phyloP scores from a whole-genome alignment of 1,284 basidiomycete genomes.

The Sanghuangporus baumii region DNA sequence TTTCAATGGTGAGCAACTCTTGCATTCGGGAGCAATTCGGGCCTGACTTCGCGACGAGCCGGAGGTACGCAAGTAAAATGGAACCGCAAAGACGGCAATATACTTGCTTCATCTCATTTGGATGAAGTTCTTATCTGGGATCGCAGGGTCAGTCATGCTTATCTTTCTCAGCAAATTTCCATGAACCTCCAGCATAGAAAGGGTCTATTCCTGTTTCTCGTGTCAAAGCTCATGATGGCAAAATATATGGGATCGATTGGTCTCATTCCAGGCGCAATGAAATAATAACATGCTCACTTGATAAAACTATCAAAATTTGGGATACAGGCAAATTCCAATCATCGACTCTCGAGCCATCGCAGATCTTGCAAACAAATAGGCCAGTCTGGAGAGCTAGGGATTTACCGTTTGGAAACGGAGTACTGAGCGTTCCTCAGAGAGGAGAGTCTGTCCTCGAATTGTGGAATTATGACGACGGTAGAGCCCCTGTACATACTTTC shows the following conservation, averaged over 20 bases:
- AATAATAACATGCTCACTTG: constrained; percentile 87
- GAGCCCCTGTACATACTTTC: constrained; percentile 67
- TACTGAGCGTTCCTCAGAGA: constrained; percentile 87
- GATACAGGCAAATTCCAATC: constrained; percentile 37
- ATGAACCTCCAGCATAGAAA: constrained; percentile 47
- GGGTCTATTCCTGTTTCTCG: constrained; percentile 77
- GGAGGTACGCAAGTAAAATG: constrained; percentile 95
- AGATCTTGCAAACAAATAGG: constrained; percentile 70
- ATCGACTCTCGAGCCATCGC: constrained; percentile 37
- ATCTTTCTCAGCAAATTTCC: background rate
- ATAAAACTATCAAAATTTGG: constrained; percentile 90
- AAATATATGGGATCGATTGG: constrained; percentile 97
- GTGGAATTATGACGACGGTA: constrained; percentile 54
- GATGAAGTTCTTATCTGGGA: constrained; percentile 87
- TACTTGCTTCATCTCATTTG: constrained; percentile 84
- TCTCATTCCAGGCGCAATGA: constrained; percentile 68
- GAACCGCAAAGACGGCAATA: constrained; percentile 81
- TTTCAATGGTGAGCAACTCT: constrained; percentile 54
- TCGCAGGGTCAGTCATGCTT: constrained; percentile 50
- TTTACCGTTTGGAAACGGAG: constrained; percentile 87
- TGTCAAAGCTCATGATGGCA: constrained; percentile 77
- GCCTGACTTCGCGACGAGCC: constrained; percentile 35
- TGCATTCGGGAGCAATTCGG: background rate
- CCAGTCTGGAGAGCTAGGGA: constrained; percentile 94
- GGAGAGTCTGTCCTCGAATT: constrained; percentile 84